Evolutionary conservation across 768 basidiomycete genomes (phyloP), one percentile per base, ranked within the genome.

Genomic region (Rhodotorula taiwanensis): DNA sequence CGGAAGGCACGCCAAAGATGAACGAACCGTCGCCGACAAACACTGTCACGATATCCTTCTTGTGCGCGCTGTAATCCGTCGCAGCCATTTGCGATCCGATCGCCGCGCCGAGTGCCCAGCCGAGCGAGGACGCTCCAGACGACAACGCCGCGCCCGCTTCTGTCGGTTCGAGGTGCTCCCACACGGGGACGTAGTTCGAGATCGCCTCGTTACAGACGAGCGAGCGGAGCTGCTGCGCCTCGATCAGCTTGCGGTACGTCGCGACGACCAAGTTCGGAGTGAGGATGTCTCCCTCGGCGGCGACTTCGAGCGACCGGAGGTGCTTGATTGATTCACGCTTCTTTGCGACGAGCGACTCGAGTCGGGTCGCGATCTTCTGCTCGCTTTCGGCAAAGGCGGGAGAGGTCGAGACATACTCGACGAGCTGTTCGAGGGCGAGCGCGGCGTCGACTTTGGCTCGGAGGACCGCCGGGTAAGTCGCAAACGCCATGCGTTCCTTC

Each of bases 21-120:
- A 79, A 88, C 10, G 81, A 82, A 0, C 86, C 86, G 70, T 88
- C 86, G 0, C 86, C 86, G 5, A 86, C 83, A 30, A 88, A 76
- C 2, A 77, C 78, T 2, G 81, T 79, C 13, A 83, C 77, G 45
- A 87, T 72, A n/a, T 87, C 83, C 52, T 80, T 78, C 8, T 72
- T 74, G 13, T 42, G 44, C 42, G 58, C 47, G 2, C 44, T 58
- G 14, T 67, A 36, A 70, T 55, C 67, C 23, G 73, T 67, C 5
- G 75, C 78, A 1, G 81, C 85, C 9, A 86, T 67, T 49, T 77
- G 71, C 2, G 81, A 81, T 4, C 86, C 86, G 7, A 87, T 75
- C 6, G 83, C 81, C 0, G 82, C 85, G 47, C 83, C 86, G 5
- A 86, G 75, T 4, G 79, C 81, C 83, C 84, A 87, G 0, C 86